Evolutionary conservation across 768 basidiomycete genomes (phyloP).

Genomic region (Saitozyma sp.): DNA sequence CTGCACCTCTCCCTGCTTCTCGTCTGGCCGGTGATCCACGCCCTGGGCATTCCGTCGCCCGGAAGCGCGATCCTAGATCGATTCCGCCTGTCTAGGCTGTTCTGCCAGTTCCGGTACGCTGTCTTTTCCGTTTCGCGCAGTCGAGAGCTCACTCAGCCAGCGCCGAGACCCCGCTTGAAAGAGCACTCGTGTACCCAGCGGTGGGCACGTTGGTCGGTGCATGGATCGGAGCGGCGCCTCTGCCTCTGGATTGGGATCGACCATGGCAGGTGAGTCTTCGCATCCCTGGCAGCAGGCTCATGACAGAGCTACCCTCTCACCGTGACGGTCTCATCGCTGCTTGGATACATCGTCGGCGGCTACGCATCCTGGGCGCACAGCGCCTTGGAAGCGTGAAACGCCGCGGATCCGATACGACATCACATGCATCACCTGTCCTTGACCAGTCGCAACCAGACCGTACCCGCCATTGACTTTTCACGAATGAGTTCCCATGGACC

Average conservation of each 20-base stretch:
- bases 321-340: too few species aligned
- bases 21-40: constrained; percentile 68
- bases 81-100: constrained; percentile 73
- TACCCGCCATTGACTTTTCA: constrained; percentile 48
- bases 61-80: constrained; percentile 58
- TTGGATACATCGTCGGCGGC: too few species aligned
- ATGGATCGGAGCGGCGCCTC: constrained; percentile 79
- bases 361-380: too few species aligned
- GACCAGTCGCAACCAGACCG: constrained; percentile 46
- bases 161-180: constrained; percentile 65
- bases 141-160: constrained; percentile 62
- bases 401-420: too few species aligned
- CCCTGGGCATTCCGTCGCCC: constrained; percentile 65
- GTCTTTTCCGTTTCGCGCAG: constrained; percentile 62
- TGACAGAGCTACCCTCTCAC: too few species aligned
- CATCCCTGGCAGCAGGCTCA: too few species aligned
- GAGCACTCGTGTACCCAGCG: constrained; percentile 75
- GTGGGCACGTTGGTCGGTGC: constrained; percentile 70
- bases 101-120: constrained; percentile 52
- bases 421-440: too few species aligned
- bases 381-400: too few species aligned
- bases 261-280: constrained; percentile 81
- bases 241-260: constrained; percentile 93
- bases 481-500: constrained; percentile 53
- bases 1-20: constrained; percentile 68